These are phyloP conservation scores for Tricharina praecox DNA, from an alignment of 495 filamentous ascomycete species.

Conservation along the genomic window DNA sequence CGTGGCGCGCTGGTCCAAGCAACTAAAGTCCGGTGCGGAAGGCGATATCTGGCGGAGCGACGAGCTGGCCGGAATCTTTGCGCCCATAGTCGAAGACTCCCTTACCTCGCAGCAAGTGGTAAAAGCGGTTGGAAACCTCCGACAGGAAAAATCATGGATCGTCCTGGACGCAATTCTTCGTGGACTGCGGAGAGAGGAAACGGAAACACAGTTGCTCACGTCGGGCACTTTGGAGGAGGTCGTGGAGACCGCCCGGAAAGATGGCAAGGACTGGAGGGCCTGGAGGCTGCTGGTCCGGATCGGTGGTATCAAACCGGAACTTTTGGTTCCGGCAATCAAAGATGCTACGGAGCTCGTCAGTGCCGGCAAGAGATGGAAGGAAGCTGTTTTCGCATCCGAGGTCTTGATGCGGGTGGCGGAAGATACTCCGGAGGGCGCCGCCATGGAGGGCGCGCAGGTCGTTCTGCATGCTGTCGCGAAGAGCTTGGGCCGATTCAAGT, in stretches of 20 bases:
- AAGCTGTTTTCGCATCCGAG: slow-evolving; percentile 2
- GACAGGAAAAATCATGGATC: slow-evolving; percentile 13
- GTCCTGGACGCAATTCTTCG: slow-evolving; percentile 19
- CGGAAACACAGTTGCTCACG: slow-evolving; percentile 6
- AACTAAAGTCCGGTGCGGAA: slow-evolving; percentile 5
- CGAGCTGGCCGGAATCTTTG: slow-evolving; percentile 10
- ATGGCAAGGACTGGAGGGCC: background rate
- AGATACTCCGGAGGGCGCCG: background rate
- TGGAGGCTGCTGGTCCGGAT: slow-evolving; percentile 8
- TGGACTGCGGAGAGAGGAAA: slow-evolving; percentile 19
- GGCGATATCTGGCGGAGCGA: slow-evolving; percentile 19
- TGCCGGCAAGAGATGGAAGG: background rate
- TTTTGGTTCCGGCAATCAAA: background rate
- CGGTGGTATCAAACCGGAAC: background rate
- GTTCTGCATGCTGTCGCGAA: background rate
- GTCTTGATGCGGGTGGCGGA: slow-evolving; percentile 2
- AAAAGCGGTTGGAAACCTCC: slow-evolving; percentile 9
- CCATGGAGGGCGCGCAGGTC: background rate
- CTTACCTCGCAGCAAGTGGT: slow-evolving; percentile 16
- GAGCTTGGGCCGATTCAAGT: background rate
- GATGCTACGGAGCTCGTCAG: background rate
- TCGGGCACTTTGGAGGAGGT: background rate
- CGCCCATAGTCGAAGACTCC: slow-evolving; percentile 12
- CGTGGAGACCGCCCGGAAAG: background rate
- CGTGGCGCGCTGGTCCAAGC: slow-evolving; percentile 11